Conservation (phyloP, 495 filamentous ascomycete species). For the Bathelium albidoporum region DNA sequence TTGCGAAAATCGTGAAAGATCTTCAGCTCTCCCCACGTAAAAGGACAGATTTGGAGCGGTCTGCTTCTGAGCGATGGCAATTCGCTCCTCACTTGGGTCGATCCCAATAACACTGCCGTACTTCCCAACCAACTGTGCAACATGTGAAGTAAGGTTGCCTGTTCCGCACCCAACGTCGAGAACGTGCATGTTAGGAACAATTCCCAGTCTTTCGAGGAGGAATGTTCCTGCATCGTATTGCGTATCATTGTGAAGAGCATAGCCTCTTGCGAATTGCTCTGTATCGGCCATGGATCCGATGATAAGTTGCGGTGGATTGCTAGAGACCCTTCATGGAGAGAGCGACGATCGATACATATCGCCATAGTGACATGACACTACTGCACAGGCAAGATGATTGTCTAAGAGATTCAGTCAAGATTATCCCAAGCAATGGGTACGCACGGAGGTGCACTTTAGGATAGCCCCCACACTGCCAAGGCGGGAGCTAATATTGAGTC, state of each 20-base stretch:
- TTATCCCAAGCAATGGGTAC: too few relatives aligned
- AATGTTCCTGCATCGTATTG: conserved; percentile 6
- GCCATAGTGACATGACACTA: background rate
- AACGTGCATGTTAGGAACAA: background rate
- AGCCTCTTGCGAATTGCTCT: conserved; percentile 3
- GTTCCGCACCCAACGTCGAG: conserved; percentile 8
- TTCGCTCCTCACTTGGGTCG: background rate
- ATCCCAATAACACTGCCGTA: background rate
- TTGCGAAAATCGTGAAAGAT: background rate
- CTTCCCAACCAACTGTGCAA: background rate
- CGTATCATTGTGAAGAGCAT: background rate
- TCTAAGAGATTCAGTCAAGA: too few relatives aligned
- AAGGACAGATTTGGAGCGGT: background rate
- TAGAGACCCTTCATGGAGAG: background rate
- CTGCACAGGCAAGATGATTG: background rate
- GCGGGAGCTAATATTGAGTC: too few relatives aligned
- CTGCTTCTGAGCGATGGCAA: background rate
- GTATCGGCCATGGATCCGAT: background rate
- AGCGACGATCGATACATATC: background rate
- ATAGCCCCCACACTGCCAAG: too few relatives aligned
- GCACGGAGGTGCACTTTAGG: too few relatives aligned
- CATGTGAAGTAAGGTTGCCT: conserved; percentile 1
- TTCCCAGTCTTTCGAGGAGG: background rate
- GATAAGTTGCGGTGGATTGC: background rate
- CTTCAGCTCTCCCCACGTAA: background rate